Base-by-base conservation (phyloP, 108 stramenopile species). In the Fragilaria crotonensis region DNA sequence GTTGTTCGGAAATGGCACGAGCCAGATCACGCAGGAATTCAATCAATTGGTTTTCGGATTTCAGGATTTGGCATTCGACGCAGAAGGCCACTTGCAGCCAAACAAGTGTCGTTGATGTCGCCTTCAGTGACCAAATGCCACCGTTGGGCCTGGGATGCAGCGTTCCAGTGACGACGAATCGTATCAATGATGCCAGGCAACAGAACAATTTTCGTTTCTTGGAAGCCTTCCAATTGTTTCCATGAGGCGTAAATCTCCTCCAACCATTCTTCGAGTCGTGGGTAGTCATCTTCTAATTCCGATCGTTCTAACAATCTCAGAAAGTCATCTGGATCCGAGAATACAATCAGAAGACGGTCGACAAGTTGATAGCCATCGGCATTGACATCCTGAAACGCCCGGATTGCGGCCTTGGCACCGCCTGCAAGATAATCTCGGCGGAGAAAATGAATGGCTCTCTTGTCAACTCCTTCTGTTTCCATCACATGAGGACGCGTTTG, bases 21-120 rank as follows among this genome's bases (percentile, higher is more conserved):
- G 81, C 67, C 58, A 83, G 56, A 32, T 68, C 65, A 46, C 36
- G 51, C 0, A 75, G 2, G n/a, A 59, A 60, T 17, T 52, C 27
- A 28, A 59, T 36, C 5, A 74, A 45, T 19, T 70, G 33, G 31
- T 83, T 75, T 18, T 30, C 25, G 36, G 52, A 59, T 0, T 54
- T 25, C 45, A 67, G 76, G 17, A 73, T 52, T 11, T 73, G 69
- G 54, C 72, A 73, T 60, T 83, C 81, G 5, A 83, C 72, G 48
- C 67, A 71, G 41, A 66, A 74, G 55, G 76, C 68, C 41, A 83
- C 60, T 30, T 76, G 45, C 53, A 83, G 4, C 75, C 77, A 83
- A 11, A 60, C 52, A 22, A 79, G 78, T 67, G 47, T 83, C 81
- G 19, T 74, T 51, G 22, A 83, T 46, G 27, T 79, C 75, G 27